A percentile compares a stretch with the other conserved stretches of the same genome.
Conservation (phyloP, 2,329 filamentous ascomycete species). For the Trichophyton mentagrophytes region DNA sequence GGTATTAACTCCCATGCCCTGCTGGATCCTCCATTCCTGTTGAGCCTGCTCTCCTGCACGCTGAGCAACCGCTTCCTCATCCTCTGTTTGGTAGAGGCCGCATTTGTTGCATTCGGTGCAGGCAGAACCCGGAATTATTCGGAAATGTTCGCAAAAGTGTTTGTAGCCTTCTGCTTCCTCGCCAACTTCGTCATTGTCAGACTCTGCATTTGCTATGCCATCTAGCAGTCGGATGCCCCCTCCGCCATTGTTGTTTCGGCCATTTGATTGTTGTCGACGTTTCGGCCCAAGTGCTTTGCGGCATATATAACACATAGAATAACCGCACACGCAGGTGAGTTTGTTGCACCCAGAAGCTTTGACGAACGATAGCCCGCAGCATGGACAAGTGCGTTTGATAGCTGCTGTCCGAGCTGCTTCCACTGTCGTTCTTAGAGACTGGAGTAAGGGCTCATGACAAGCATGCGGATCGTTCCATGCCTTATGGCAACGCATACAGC, state of each 20-base stretch:
- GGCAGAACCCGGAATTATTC: slow-evolving; percentile 59
- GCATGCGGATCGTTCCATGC: slow-evolving; percentile 79
- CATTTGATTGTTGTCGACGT: slow-evolving; percentile 10
- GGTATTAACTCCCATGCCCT: slow-evolving; percentile 32
- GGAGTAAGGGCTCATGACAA: slow-evolving; percentile 72
- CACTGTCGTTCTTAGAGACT: slow-evolving; percentile 74
- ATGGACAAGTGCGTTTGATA: slow-evolving; percentile 86
- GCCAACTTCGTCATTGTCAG: slow-evolving; percentile 10
- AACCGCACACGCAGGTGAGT: slow-evolving; percentile 86
- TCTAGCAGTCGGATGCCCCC: not conserved
- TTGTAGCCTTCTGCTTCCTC: slow-evolving; percentile 61
- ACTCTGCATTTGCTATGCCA: slow-evolving; percentile 4
- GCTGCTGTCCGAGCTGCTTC: slow-evolving; percentile 89
- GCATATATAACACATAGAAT: slow-evolving; percentile 97
- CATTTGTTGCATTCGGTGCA: slow-evolving; percentile 72
- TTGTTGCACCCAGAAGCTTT: slow-evolving; percentile 95
- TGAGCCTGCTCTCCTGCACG: slow-evolving; percentile 61
- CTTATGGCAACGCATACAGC: slow-evolving; percentile 72
- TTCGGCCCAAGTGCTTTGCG: slow-evolving; percentile 47
- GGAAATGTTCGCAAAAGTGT: slow-evolving; percentile 94
- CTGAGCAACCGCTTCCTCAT: slow-evolving; percentile 56
- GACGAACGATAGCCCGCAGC: slow-evolving; percentile 83
- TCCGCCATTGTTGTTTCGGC: slow-evolving; percentile 7
- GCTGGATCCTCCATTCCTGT: slow-evolving; percentile 54
- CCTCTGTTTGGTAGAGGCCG: slow-evolving; percentile 59